Conservation (phyloP, 2,329 filamentous ascomycete genomes). For the Aureobasidium sp. region DNA sequence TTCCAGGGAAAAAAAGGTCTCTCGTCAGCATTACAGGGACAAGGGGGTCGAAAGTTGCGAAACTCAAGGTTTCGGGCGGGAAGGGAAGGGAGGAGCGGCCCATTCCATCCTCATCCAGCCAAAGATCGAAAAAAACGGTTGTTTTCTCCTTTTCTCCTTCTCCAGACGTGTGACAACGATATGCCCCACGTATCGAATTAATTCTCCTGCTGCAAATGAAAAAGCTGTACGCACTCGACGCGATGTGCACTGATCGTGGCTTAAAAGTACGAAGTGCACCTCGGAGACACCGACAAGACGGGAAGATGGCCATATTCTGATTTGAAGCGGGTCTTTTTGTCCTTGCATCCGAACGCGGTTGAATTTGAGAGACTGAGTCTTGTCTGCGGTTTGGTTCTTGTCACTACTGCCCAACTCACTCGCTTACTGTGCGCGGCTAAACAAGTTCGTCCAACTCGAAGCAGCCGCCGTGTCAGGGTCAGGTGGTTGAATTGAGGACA, state of each 20-base stretch:
- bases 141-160: not conserved
- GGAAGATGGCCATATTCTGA: not conserved
- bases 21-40: not conserved
- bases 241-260: not conserved
- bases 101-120: conserved; percentile 2
- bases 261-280: too few relatives aligned
- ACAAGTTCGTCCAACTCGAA: not conserved
- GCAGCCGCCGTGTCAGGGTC: not conserved
- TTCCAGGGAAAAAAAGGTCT: not conserved
- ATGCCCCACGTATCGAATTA: not conserved
- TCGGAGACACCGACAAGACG: not conserved
- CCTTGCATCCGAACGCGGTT: conserved; percentile 5
- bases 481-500: not conserved
- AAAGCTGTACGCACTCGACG: not conserved
- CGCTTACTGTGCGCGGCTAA: conserved; percentile 8
- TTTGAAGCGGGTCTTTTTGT: not conserved
- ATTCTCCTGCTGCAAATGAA: not conserved
- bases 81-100: conserved; percentile 5
- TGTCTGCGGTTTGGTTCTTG: not conserved
- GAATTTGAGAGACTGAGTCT: not conserved
- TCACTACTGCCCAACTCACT: not conserved
- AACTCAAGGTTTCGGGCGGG: conserved; percentile 1
- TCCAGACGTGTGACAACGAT: not conserved
- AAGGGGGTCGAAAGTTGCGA: not conserved
- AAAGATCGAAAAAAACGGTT: not conserved